Conservation (phyloP, 306 rosid genomes). For the Gillenia trifoliata region DNA sequence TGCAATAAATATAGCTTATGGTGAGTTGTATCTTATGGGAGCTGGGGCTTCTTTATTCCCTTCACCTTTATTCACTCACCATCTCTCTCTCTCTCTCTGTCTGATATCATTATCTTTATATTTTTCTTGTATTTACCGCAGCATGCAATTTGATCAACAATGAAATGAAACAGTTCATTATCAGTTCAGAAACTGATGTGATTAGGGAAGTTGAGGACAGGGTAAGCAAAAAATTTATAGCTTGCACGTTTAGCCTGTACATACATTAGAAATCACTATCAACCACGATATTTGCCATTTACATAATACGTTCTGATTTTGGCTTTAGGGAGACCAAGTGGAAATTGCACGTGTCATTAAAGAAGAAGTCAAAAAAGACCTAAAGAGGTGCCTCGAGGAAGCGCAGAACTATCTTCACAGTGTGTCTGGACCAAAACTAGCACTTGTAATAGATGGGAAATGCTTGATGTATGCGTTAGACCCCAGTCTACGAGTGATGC, state of each 20-base stretch:
- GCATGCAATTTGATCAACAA: slow-evolving; percentile 92
- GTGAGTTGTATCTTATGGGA: slow-evolving; percentile 39
- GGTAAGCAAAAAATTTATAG: slow-evolving; percentile 38
- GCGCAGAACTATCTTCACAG: slow-evolving; percentile 52
- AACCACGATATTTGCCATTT: slow-evolving; percentile 2
- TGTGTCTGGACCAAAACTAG: slow-evolving; percentile 64
- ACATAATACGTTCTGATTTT: slow-evolving; percentile 13
- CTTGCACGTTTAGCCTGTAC: neutral
- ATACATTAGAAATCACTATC: slow-evolving; percentile 3
- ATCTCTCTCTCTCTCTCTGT: slow-evolving; percentile 4
- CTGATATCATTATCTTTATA: neutral
- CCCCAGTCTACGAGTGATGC: slow-evolving; percentile 76
- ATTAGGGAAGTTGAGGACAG: slow-evolving; percentile 88
- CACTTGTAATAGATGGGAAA: slow-evolving; percentile 95
- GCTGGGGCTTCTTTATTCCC: slow-evolving; percentile 13
- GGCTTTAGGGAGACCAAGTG: slow-evolving; percentile 84
- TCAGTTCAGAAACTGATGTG: slow-evolving; percentile 93
- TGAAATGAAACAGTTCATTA: slow-evolving; percentile 80
- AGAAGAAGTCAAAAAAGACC: slow-evolving; percentile 72
- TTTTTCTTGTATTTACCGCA: slow-evolving; percentile 29
- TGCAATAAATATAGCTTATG: slow-evolving; percentile 95
- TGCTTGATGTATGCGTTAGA: slow-evolving; percentile 95
- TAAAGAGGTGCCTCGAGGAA: slow-evolving; percentile 75
- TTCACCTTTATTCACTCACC: neutral
- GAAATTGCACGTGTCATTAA: slow-evolving; percentile 82